A percentile compares a stretch with the other conserved stretches of the same genome.
Conservation (phyloP, 306 rosid genomes). For the Begonia peltatifolia region DNA sequence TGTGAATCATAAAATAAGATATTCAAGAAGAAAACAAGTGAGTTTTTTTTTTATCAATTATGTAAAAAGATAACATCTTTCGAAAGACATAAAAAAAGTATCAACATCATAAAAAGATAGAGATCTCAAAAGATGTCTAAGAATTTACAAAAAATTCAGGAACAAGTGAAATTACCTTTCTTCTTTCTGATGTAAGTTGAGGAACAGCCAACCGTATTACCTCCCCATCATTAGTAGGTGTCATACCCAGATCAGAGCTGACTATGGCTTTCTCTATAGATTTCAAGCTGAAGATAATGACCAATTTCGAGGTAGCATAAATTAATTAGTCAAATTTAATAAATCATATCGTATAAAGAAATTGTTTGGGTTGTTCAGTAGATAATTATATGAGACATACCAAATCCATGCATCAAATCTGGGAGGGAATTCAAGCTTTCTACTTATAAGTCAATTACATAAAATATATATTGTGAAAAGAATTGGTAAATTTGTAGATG, state of each 20-base stretch:
- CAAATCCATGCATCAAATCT: no score
- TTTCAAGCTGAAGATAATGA: conserved; percentile 56
- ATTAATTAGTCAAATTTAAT: conserved; percentile 12
- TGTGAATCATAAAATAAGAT: no score
- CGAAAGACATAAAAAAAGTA: no score
- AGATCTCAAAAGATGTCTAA: not conserved
- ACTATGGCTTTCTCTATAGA: conserved; percentile 92
- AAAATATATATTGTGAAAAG: no score
- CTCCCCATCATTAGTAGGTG: conserved; percentile 96
- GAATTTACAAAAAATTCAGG: not conserved
- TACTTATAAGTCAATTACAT: no score
- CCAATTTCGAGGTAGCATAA: conserved; percentile 7
- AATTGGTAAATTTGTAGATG: no score
- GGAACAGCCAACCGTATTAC: conserved; percentile 68
- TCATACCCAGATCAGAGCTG: conserved; percentile 72
- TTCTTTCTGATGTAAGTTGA: conserved; percentile 78
- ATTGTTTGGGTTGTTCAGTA: conserved; percentile 1
- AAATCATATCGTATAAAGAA: conserved; percentile 4
- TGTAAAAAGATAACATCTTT: no score
- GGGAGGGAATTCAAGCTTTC: no score
- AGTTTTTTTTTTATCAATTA: no score
- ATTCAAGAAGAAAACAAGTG: no score
- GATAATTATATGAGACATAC: not conserved
- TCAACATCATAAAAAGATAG: not conserved
- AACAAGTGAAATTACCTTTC: conserved; percentile 47